phyloP scores from a whole-genome alignment of 768 basidiomycete genomes.

The Naganishia kalamii region DNA sequence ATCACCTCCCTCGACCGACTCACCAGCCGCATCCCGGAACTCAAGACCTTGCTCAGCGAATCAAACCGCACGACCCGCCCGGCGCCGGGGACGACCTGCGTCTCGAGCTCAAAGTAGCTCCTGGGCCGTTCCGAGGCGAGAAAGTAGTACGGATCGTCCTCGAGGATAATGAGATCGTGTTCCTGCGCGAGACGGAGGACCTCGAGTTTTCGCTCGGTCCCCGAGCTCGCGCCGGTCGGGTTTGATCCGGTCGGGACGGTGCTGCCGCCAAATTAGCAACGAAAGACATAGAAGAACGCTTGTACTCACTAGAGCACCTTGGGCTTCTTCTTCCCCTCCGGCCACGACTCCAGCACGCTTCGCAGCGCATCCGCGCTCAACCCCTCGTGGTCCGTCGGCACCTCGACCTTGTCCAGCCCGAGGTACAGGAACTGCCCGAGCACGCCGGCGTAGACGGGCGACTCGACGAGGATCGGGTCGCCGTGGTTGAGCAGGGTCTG shows the following conservation, averaged over 20 bases:
- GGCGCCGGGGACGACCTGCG: constrained; percentile 55
- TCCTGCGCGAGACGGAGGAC: constrained; percentile 65
- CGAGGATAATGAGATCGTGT: constrained; percentile 64
- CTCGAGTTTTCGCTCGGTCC: constrained; percentile 59
- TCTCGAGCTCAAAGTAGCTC: constrained; percentile 77
- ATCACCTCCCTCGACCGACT: neutral
- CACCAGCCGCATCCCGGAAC: constrained; percentile 42
- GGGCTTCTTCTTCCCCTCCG: constrained; percentile 62
- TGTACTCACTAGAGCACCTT: constrained; percentile 58
- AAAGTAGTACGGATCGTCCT: constrained; percentile 51
- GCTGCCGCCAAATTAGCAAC: neutral
- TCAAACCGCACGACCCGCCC: constrained; percentile 84
- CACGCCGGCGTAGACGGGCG: constrained; percentile 47
- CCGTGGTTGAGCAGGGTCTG: constrained; percentile 66
- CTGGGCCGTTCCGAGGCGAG: constrained; percentile 59
- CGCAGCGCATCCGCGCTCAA: constrained; percentile 60
- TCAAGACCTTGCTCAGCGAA: constrained; percentile 72
- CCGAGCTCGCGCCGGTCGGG: constrained; percentile 73
- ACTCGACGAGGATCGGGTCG: constrained; percentile 73
- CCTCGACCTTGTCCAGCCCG: constrained; percentile 49
- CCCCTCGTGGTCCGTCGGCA: constrained; percentile 69
- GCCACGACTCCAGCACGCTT: constrained; percentile 67
- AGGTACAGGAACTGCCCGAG: constrained; percentile 41
- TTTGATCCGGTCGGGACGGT: constrained; percentile 62
- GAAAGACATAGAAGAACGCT: constrained; percentile 54